phyloP scores from a whole-genome alignment of 495 filamentous ascomycete species.

The Daldinia decipiens region DNA sequence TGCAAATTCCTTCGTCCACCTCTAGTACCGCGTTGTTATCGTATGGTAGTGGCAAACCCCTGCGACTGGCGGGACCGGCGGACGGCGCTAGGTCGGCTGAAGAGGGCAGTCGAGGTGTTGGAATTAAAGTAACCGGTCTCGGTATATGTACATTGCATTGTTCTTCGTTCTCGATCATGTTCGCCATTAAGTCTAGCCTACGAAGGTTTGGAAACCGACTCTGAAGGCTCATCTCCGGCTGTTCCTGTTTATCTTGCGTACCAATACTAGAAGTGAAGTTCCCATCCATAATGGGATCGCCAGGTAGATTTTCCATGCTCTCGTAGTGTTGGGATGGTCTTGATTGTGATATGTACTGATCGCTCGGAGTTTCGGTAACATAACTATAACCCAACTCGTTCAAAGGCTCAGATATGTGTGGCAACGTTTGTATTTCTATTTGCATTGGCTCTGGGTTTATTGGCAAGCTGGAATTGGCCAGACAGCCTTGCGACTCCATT shows the following conservation, averaged over 20 bases:
- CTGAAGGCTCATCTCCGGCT: conserved; percentile 31
- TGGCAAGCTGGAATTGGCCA: conserved; percentile 9
- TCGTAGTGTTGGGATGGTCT: conserved; percentile 10
- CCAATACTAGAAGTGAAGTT: not conserved
- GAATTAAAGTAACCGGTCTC: conserved; percentile 30
- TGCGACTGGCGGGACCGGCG: conserved; percentile 34
- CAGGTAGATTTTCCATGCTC: not conserved
- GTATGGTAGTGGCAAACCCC: conserved; percentile 26
- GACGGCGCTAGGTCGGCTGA: not conserved
- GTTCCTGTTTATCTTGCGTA: conserved; percentile 22
- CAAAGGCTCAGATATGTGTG: conserved; percentile 11
- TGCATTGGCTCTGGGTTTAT: conserved; percentile 14
- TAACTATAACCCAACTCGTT: conserved; percentile 16
- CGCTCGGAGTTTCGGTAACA: conserved; percentile 14
- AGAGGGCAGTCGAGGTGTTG: conserved; percentile 19
- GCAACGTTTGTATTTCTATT: conserved; percentile 21
- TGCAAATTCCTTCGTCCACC: conserved; percentile 43
- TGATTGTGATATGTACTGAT: conserved; percentile 9
- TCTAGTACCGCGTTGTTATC: conserved; percentile 41
- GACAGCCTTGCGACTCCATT: not conserved
- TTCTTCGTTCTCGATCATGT: conserved; percentile 50
- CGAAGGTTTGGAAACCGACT: conserved; percentile 34
- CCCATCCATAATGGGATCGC: not conserved
- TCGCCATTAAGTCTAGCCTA: conserved; percentile 44
- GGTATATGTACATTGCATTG: conserved; percentile 52